Base-by-base conservation (phyloP, 805 yeast genomes). In the Wickerhamomyces hampshirensis region DNA sequence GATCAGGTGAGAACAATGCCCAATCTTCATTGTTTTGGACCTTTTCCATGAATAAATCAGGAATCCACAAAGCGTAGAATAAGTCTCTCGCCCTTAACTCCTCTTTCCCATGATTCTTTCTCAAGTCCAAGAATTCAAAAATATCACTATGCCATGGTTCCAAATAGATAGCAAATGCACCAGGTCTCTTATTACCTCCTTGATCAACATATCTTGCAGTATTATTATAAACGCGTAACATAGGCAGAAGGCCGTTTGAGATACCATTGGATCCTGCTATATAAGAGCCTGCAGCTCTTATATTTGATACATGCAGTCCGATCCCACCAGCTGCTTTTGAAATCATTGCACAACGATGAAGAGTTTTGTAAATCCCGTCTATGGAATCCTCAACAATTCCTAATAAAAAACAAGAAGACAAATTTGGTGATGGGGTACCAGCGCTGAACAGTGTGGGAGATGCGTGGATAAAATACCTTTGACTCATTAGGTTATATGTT, bases 71-170 rank as follows among this genome's bases (percentile, higher is more conserved):
- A 4, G 95, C 98, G 56, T 83, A 77, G 67, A 93, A 93, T 49
- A 91, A 67, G 59, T 93, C 98, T 55, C 98, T 76, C 0, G 98
- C 96, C 55, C 98, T 76, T 48, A 77, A 63, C 60, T 91, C 98
- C 60, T 91, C 98, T 53, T 86, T 88, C 33, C 98, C 98, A 59
- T 89, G 96, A 59, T 88, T 91, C 66, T 91, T 91, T 53, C 94
- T 75, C 49, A 91, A 68, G 43, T 89, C 91, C 34, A 93, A 62
- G 55, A 91, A 83, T 40, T 85, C 95, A 60, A 87, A 84, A 23
- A 91, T 71, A 55, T 91, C 98, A 9, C 84, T 77, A 59, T 91
- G 98, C 98, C 98, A 91, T 39, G 98, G 98, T 66, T 91, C 98
- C 26, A 91, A 60, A 64, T 89, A 91, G 21, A 89, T 63, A 24